phyloP scores from a whole-genome alignment of 164 flowering plant species.

The Malania oleifera region DNA sequence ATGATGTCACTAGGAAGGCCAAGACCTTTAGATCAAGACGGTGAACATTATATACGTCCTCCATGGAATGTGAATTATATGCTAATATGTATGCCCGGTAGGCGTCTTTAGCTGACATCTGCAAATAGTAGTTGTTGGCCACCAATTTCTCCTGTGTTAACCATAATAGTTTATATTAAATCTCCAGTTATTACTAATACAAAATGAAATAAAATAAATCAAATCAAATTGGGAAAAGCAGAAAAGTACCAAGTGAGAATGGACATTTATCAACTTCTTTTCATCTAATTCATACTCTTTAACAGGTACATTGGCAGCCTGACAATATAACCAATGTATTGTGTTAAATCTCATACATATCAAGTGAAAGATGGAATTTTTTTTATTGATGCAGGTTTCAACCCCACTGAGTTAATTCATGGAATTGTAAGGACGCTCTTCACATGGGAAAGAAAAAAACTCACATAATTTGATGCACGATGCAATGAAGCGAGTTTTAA shows the following conservation, averaged over 20 bases:
- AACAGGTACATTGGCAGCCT: constrained; percentile 86
- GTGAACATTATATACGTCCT: constrained; percentile 87
- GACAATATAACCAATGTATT: constrained; percentile 12
- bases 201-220: not conserved
- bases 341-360: no score
- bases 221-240: not conserved
- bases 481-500: no score
- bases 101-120: constrained; percentile 89
- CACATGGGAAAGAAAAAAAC: no score
- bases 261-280: constrained; percentile 75
- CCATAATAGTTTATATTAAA: not conserved
- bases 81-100: constrained; percentile 80
- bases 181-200: not conserved
- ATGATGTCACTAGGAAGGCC: not conserved
- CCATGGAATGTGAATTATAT: constrained; percentile 89
- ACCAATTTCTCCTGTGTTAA: constrained; percentile 73
- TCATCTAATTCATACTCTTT: constrained; percentile 69
- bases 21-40: constrained; percentile 80
- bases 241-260: constrained; percentile 65
- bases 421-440: no score
- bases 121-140: constrained; percentile 56
- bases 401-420: no score
- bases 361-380: no score
- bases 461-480: no score
- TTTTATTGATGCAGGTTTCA: no score